Evolutionary conservation across 2,329 filamentous ascomycete genomes (phyloP).

Genomic region (Fusarium sp.): DNA sequence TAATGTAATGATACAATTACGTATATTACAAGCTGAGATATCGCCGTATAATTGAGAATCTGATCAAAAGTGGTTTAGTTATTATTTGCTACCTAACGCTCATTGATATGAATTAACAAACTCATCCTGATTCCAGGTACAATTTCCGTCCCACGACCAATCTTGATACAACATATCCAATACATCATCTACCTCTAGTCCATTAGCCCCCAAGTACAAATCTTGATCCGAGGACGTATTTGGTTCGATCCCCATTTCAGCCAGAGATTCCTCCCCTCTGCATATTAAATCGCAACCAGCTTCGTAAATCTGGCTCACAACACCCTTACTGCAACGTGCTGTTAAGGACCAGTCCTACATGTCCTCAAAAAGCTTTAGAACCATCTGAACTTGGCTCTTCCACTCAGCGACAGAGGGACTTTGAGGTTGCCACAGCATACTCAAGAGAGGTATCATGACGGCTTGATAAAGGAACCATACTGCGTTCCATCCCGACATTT

Average conservation of each 20-base stretch:
- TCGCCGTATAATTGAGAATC: too few species aligned
- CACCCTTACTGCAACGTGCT: neutral
- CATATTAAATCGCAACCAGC: neutral
- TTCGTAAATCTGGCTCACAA: constrained; percentile 10
- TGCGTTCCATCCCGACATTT: constrained; percentile 19
- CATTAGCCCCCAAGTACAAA: neutral
- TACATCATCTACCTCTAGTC: constrained; percentile 11
- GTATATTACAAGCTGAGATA: too few species aligned
- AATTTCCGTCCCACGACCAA: neutral
- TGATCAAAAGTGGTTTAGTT: too few species aligned
- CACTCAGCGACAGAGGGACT: neutral
- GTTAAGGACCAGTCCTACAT: constrained; percentile 14
- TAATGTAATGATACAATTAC: too few species aligned
- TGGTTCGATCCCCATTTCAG: neutral
- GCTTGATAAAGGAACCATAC: constrained; percentile 20
- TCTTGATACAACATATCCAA: constrained; percentile 13
- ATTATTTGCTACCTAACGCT: too few species aligned
- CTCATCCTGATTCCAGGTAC: neutral
- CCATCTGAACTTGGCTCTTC: neutral
- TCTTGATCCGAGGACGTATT: neutral
- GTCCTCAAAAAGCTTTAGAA: neutral
- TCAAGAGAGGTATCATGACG: constrained; percentile 6
- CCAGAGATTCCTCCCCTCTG: neutral
- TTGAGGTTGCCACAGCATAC: constrained; percentile 7
- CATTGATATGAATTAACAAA: neutral